A percentile compares a stretch with the other conserved stretches of the same genome.
Conservation (phyloP, 352 stramenopile genomes). For the Thalassiosira hispida region DNA sequence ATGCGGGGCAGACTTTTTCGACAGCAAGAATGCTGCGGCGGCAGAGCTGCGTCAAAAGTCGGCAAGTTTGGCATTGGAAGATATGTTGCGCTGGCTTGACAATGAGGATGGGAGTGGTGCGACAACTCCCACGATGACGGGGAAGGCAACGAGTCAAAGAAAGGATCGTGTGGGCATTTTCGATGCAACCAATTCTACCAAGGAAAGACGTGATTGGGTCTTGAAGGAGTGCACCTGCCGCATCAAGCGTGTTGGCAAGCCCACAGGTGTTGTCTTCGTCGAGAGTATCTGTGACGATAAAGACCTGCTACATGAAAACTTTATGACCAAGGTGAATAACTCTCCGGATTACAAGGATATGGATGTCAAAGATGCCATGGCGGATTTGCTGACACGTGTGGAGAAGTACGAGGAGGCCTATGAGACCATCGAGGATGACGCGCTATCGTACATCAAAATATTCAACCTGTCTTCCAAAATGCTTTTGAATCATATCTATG, state of each 20-base stretch:
- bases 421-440: conserved; percentile 84
- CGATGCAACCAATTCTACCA: conserved; percentile 95
- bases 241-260: conserved; percentile 57
- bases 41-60: conserved; percentile 89
- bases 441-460: conserved; percentile 84
- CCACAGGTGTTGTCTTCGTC: conserved; percentile 91
- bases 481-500: conserved; percentile 84
- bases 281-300: conserved; percentile 94
- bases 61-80: conserved; percentile 82
- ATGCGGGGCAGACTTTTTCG: conserved; percentile 90
- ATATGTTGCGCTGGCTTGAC: conserved; percentile 92
- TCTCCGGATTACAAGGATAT: conserved; percentile 90
- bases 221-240: conserved; percentile 73
- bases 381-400: conserved; percentile 89
- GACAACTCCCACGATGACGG: background rate
- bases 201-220: conserved; percentile 78
- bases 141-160: background rate
- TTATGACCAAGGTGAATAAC: conserved; percentile 84
- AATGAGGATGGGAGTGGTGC: conserved; percentile 73
- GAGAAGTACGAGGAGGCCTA: conserved; percentile 92
- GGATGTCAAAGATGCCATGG: conserved; percentile 87
- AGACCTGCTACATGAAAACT: conserved; percentile 92
- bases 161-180: conserved; percentile 89
- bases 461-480: conserved; percentile 84
- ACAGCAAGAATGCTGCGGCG: conserved; percentile 88